Evolutionary conservation across 306 rosid genomes (phyloP).

Genomic region (Casuarina cunninghamiana): DNA sequence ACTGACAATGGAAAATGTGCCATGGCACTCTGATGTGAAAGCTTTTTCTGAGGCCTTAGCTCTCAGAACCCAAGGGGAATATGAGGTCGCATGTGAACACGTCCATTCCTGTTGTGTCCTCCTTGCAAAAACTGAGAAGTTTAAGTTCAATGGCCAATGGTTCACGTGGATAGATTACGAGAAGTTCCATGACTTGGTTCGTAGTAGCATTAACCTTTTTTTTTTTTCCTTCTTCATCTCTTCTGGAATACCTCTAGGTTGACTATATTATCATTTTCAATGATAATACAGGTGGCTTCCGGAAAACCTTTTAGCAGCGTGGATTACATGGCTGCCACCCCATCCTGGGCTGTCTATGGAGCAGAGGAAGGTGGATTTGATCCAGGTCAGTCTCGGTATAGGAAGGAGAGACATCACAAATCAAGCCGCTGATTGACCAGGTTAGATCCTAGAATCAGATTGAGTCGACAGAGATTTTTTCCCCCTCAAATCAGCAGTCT

Average conservation of each 20-base stretch:
- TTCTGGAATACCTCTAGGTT: slow-evolving; percentile 10
- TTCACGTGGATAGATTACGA: slow-evolving; percentile 96
- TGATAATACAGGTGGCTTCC: slow-evolving; percentile 77
- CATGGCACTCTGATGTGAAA: slow-evolving; percentile 97
- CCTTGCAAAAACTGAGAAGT: slow-evolving; percentile 80
- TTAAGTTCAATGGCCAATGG: slow-evolving; percentile 87
- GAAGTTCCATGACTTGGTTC: slow-evolving; percentile 87
- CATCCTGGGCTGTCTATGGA: slow-evolving; percentile 94
- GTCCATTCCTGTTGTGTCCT: slow-evolving; percentile 96
- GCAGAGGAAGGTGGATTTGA: slow-evolving; percentile 94
- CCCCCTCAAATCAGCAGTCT: slow-evolving; percentile 24
- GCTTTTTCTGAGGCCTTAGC: slow-evolving; percentile 87
- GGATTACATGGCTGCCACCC: slow-evolving; percentile 88
- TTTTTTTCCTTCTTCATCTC: not conserved
- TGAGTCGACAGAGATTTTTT: slow-evolving; percentile 25
- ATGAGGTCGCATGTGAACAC: slow-evolving; percentile 96
- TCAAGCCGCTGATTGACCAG: slow-evolving; percentile 49
- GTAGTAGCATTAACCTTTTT: slow-evolving; percentile 17
- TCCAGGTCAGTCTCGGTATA: slow-evolving; percentile 74
- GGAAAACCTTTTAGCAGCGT: slow-evolving; percentile 70
- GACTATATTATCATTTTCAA: slow-evolving; percentile 12
- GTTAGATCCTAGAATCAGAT: slow-evolving; percentile 33
- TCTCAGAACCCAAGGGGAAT: slow-evolving; percentile 73
- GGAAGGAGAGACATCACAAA: slow-evolving; percentile 89
- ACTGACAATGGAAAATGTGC: slow-evolving; percentile 98